phyloP scores from a whole-genome alignment of 371 early-diverging fungal genomes.

The Coemansia sp. region DNA sequence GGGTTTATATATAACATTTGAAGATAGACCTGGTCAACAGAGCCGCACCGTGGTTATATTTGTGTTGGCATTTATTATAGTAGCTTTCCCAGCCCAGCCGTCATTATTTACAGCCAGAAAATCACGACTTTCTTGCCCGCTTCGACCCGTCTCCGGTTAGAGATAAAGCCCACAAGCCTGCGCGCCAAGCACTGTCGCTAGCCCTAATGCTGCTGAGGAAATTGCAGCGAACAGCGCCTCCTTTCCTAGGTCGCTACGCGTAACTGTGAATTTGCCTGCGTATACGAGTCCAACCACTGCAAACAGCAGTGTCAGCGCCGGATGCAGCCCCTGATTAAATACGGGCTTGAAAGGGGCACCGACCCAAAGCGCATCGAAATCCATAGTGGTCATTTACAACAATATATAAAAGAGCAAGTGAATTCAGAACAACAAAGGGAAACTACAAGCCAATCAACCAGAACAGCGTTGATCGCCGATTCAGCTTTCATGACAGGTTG shows the following conservation, averaged over 20 bases:
- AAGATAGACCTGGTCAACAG: no score
- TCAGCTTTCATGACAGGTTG: background rate
- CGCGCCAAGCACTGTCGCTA: conserved; percentile 33
- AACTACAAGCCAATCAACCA: background rate
- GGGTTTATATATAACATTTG: no score
- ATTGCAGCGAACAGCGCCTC: conserved; percentile 38
- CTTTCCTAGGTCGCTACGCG: conserved; percentile 13
- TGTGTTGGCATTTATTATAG: no score
- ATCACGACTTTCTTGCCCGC: no score
- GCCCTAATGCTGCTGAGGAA: conserved; percentile 38
- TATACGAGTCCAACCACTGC: conserved; percentile 30
- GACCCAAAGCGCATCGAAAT: conserved; percentile 33
- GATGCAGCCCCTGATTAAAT: conserved; percentile 29
- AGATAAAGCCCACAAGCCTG: conserved; percentile 42
- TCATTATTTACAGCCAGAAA: no score
- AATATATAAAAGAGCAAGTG: conserved; percentile 3
- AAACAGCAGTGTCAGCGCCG: conserved; percentile 27
- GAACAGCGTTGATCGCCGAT: background rate
- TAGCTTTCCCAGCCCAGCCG: no score
- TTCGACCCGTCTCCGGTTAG: background rate
- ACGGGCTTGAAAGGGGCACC: conserved; percentile 36
- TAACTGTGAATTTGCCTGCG: conserved; percentile 42
- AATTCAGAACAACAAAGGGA: background rate
- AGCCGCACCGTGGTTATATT: no score
- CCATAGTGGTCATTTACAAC: conserved; percentile 1